phyloP scores from a whole-genome alignment of 73 alveolate species.

The Paramecium primaurelia region DNA sequence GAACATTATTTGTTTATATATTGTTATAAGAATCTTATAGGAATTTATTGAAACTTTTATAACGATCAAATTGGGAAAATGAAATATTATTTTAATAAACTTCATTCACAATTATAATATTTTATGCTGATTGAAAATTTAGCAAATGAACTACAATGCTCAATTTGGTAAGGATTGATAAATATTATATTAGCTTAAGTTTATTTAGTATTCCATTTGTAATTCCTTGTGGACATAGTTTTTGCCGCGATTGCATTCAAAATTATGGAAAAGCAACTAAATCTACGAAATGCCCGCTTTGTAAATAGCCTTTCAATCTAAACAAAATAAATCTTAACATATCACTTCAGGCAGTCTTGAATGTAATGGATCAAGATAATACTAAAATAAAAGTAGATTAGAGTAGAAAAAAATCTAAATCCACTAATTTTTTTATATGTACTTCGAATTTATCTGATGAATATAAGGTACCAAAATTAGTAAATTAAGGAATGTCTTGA shows the following conservation, averaged over 20 bases:
- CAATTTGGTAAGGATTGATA: neutral
- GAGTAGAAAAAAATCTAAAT: neutral
- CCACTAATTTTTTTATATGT: neutral
- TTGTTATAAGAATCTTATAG: neutral
- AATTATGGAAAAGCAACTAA: neutral
- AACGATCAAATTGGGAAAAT: neutral
- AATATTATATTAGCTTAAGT: neutral
- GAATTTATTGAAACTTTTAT: neutral
- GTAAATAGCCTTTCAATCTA: neutral
- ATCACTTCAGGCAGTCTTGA: neutral
- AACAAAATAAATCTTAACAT: neutral
- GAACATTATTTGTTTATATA: neutral
- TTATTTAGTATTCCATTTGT: neutral
- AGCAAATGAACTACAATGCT: conserved; percentile 31
- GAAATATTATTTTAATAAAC: neutral
- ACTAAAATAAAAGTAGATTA: neutral
- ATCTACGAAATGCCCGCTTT: conserved; percentile 17
- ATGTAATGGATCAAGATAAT: neutral
- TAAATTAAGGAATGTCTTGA: neutral
- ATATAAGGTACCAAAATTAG: neutral
- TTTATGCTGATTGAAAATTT: neutral
- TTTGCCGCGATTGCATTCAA: conserved; percentile 17
- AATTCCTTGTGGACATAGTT: conserved; percentile 8
- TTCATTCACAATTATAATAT: neutral
- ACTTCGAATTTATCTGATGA: conserved; percentile 20